phyloP scores from a whole-genome alignment of 1,284 basidiomycete genomes.

The Ustilago shanxiensis region DNA sequence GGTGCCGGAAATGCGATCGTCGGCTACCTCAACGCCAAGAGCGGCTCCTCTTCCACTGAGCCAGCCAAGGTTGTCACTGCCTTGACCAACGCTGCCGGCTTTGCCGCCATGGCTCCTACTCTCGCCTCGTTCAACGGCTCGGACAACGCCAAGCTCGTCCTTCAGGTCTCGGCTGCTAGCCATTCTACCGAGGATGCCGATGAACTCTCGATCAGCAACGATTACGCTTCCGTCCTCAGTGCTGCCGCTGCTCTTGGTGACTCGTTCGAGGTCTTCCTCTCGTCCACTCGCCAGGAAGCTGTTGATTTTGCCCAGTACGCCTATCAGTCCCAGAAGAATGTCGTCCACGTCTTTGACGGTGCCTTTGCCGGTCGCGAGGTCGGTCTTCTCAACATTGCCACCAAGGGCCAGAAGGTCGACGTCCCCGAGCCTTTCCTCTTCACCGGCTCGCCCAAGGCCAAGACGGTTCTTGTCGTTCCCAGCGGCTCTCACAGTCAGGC shows the following conservation, averaged over 20 bases:
- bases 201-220: conserved; percentile 61
- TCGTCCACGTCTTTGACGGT: conserved; percentile 69
- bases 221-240: conserved; percentile 66
- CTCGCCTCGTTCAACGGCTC: conserved; percentile 52
- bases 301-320: conserved; percentile 64
- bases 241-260: conserved; percentile 62
- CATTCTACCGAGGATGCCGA: conserved; percentile 55
- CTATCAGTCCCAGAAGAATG: conserved; percentile 57
- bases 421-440: conserved; percentile 73
- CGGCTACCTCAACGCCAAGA: conserved; percentile 62
- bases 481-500: conserved; percentile 63
- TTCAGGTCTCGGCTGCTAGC: conserved; percentile 67
- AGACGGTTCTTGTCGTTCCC: conserved; percentile 64
- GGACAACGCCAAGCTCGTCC: conserved; percentile 60
- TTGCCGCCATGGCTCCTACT: conserved; percentile 67
- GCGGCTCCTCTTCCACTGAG: conserved; percentile 43
- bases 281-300: conserved; percentile 64
- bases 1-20: conserved; percentile 75
- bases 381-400: conserved; percentile 56
- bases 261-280: conserved; percentile 65
- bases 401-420: conserved; percentile 72
- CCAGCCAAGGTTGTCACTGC: conserved; percentile 60
- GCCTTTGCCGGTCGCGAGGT: conserved; percentile 65
- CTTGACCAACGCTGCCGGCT: conserved; percentile 65
- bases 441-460: conserved; percentile 62